Evolutionary conservation across 2,329 filamentous ascomycete species (phyloP).

Genomic region (Aureobasidium sp.): DNA sequence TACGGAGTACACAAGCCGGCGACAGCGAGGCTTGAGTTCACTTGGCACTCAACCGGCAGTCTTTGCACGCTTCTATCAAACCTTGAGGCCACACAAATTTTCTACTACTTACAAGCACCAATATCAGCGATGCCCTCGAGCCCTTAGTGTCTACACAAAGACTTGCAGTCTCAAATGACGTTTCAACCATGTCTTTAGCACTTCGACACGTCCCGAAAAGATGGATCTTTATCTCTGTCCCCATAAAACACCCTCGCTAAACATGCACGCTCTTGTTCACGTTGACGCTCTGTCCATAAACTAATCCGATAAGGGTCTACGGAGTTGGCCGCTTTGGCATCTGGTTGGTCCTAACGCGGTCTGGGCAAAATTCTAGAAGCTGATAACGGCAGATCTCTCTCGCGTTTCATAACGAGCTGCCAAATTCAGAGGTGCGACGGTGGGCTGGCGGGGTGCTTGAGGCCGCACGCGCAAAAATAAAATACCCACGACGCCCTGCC

Average conservation of each 20-base stretch:
- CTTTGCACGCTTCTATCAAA: background rate
- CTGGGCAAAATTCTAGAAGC: slow-evolving; percentile 6
- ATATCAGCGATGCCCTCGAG: background rate
- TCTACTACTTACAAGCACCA: background rate
- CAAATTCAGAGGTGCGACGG: slow-evolving; percentile 7
- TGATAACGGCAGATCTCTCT: slow-evolving; percentile 14
- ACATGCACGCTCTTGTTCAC: background rate
- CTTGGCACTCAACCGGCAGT: slow-evolving; percentile 1
- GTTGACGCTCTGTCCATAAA: background rate
- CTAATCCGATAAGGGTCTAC: slow-evolving; percentile 10
- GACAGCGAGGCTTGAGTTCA: slow-evolving; percentile 2
- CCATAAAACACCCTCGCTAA: background rate
- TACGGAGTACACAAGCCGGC: background rate
- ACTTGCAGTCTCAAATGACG: background rate
- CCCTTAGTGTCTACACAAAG: no score
- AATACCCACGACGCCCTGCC: background rate
- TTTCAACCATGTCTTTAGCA: background rate
- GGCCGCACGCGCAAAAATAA: slow-evolving; percentile 11
- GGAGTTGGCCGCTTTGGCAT: slow-evolving; percentile 5
- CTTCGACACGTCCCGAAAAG: background rate
- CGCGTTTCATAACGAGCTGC: slow-evolving; percentile 14
- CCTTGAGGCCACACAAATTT: background rate
- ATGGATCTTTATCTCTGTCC: background rate
- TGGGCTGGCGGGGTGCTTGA: slow-evolving; percentile 8
- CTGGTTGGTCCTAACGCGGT: background rate